A percentile compares a stretch with the other conserved stretches of the same genome.
Conservation (phyloP, 805 yeast species). For the Monosporozyma servazzii region DNA sequence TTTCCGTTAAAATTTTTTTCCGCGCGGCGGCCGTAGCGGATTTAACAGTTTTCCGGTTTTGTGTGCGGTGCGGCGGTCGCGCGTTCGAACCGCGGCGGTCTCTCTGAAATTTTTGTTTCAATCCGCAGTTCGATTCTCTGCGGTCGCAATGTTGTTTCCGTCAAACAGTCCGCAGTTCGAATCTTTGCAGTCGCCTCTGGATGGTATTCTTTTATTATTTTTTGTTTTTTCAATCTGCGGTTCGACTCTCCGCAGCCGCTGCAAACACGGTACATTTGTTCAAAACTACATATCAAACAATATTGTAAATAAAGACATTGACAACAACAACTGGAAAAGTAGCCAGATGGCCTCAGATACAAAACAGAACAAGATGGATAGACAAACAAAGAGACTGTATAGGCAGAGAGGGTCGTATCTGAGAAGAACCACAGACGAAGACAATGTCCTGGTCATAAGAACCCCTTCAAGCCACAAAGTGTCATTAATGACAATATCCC, state of each 20-base stretch:
- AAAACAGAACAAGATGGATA: constrained; percentile 7
- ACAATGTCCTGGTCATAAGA: constrained; percentile 13
- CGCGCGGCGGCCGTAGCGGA: neutral
- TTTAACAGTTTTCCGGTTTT: neutral
- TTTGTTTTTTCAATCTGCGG: too few relatives aligned
- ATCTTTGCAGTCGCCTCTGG: too few relatives aligned
- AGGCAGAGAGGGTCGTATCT: constrained; percentile 28
- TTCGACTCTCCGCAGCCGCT: too few relatives aligned
- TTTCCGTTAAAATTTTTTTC: neutral
- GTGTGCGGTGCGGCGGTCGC: neutral
- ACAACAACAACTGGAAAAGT: neutral
- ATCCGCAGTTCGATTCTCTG: too few relatives aligned
- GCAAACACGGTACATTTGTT: too few relatives aligned
- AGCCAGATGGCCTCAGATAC: neutral
- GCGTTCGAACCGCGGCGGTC: too few relatives aligned
- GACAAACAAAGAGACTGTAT: constrained; percentile 22
- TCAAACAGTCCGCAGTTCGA: too few relatives aligned
- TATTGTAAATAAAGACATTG: neutral
- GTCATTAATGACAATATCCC: neutral
- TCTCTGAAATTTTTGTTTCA: too few relatives aligned
- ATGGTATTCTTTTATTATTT: too few relatives aligned
- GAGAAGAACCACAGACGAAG: constrained; percentile 18
- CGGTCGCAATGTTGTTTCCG: too few relatives aligned
- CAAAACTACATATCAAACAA: too few relatives aligned
- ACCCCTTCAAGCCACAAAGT: constrained; percentile 5